Conservation (phyloP, 208 protist species). For the Crithidia thermophila region DNA sequence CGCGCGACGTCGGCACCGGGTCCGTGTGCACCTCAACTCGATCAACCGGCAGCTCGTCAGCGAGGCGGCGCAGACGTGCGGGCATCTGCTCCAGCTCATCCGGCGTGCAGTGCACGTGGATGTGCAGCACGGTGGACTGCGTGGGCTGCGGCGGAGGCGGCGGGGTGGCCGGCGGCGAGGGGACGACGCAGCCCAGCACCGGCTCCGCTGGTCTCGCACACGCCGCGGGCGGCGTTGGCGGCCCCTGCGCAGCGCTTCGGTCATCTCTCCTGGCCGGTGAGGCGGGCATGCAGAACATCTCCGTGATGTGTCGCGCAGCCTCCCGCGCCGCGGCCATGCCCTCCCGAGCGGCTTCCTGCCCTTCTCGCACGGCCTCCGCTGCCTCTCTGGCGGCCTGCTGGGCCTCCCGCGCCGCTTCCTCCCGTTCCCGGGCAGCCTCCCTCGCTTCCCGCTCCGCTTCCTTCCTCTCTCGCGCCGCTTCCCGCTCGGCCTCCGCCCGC, state of each 20-base stretch:
- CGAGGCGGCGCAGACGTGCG: slow-evolving; percentile 44
- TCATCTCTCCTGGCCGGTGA: no score
- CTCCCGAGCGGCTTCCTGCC: background rate
- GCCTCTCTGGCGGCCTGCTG: no score
- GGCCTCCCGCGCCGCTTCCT: no score
- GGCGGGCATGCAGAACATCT: background rate
- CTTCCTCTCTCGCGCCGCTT: no score
- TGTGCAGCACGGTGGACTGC: slow-evolving; percentile 42
- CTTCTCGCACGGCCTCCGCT: background rate
- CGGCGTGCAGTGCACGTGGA: slow-evolving; percentile 76
- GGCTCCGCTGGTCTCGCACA: background rate
- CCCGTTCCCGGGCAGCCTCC: no score
- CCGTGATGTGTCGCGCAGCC: background rate
- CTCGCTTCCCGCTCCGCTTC: no score
- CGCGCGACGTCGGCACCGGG: no score
- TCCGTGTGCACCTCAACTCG: slow-evolving; percentile 15
- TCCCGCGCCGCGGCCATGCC: background rate
- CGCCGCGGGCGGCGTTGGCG: background rate
- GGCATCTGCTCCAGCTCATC: slow-evolving; percentile 71
- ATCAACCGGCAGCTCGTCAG: slow-evolving; percentile 27
- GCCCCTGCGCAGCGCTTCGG: background rate
- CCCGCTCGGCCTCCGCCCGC: no score
- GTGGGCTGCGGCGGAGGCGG: slow-evolving; percentile 5
- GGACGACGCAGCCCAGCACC: background rate
- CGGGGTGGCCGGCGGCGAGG: slow-evolving; percentile 4